These are phyloP conservation scores for Alternaria brassicae DNA, from an alignment of 2,329 filamentous ascomycete species.

Conservation along the genomic window DNA sequence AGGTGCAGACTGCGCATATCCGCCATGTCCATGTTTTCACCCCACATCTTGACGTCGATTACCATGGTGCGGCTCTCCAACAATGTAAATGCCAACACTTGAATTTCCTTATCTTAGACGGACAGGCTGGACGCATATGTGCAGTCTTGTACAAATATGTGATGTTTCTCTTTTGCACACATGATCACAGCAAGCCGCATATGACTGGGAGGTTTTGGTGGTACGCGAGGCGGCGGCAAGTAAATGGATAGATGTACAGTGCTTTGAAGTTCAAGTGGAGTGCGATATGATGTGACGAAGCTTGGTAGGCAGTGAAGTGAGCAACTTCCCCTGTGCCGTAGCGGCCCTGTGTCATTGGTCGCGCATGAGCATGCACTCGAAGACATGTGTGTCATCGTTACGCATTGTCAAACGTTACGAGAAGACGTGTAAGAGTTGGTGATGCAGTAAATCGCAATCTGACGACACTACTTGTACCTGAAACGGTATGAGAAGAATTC, in stretches of 20 bases:
- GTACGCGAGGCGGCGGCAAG: neutral
- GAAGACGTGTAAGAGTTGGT: neutral
- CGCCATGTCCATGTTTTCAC: constrained; percentile 15
- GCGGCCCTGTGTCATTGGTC: neutral
- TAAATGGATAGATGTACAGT: neutral
- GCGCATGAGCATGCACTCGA: neutral
- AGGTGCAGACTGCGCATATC: constrained; percentile 15
- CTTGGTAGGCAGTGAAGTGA: neutral
- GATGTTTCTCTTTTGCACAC: constrained; percentile 27
- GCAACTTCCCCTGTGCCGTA: neutral
- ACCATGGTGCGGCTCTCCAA: constrained; percentile 21
- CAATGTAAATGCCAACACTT: constrained; percentile 34
- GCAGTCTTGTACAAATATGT: constrained; percentile 37
- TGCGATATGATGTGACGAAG: neutral
- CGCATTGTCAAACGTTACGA: neutral
- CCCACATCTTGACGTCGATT: constrained; percentile 19
- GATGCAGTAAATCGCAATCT: neutral
- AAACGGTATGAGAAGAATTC: neutral
- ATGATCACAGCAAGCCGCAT: constrained; percentile 8
- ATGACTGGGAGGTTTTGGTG: neutral
- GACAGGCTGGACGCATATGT: constrained; percentile 23
- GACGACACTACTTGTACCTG: neutral
- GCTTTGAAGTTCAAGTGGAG: neutral
- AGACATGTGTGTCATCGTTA: neutral
- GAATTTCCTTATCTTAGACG: constrained; percentile 30